Conservation (phyloP, 108 stramenopile genomes). For the Cyclotella choctawhatcheeana region DNA sequence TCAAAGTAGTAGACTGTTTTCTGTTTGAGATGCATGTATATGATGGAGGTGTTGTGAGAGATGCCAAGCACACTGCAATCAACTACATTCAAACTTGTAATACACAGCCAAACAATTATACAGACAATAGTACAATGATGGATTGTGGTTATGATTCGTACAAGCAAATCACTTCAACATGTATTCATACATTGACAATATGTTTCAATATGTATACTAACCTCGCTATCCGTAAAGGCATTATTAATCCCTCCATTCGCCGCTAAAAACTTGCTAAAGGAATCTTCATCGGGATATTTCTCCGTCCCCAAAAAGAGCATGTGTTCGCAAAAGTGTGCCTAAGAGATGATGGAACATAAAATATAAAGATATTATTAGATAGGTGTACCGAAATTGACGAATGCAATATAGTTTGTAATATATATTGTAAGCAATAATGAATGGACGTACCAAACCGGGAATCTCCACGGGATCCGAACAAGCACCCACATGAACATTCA, state of each 20-base stretch:
- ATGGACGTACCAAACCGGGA: constrained; percentile 89
- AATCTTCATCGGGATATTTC: constrained; percentile 83
- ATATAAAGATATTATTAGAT: too few relatives aligned
- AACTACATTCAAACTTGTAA: neutral
- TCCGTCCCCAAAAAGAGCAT: constrained; percentile 92
- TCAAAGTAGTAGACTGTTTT: constrained; percentile 96
- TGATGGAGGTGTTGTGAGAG: neutral
- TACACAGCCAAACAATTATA: too few relatives aligned
- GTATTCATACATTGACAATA: too few relatives aligned
- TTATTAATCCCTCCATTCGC: constrained; percentile 85
- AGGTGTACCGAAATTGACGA: too few relatives aligned
- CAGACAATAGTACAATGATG: too few relatives aligned
- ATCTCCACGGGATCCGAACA: constrained; percentile 84
- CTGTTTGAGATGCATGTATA: neutral
- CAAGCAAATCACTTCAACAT: too few relatives aligned
- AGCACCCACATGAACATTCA: constrained; percentile 93
- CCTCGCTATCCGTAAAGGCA: constrained; percentile 90
- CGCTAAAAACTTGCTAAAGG: constrained; percentile 76
- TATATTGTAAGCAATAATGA: too few relatives aligned
- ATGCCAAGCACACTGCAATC: neutral
- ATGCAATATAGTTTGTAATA: too few relatives aligned
- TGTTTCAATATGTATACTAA: too few relatives aligned
- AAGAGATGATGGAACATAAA: neutral
- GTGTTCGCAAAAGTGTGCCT: constrained; percentile 75
- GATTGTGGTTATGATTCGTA: too few relatives aligned